Base-by-base conservation (phyloP, 106 monocot genomes). In the Phalaenopsis aphrodite region DNA sequence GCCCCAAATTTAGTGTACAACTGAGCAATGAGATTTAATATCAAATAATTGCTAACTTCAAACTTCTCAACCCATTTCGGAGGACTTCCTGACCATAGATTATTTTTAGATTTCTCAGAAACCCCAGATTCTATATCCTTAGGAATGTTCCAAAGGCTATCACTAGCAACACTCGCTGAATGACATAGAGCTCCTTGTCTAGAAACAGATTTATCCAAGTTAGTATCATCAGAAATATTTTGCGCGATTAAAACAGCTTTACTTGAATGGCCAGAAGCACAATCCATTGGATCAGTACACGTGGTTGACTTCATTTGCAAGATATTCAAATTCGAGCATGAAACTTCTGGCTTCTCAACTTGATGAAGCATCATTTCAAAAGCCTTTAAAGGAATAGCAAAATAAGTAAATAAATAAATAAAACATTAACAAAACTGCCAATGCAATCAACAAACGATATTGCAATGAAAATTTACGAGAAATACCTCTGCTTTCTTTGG, bases 51-150 rank as follows among this genome's bases (percentile, higher is more conserved):
- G 56, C 87, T 87, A 76, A 37, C 39, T 83, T 68, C 79, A 73
- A 99, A 92, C 69, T 85, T 84, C 17, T 85, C 85, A 56, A 91
- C 84, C 94, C 90, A 99, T 42, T 83, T 87, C 75, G 89, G 89
- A 82, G 92, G 88, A 75, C 83, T 82, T 78, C 94, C 94, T 52
- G 64, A 82, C 87, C 88, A 92, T 6, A 94, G 81, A 84, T 74
- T 56, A 12, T 42, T 72, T 42, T 81, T 85, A 42, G 84, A 78
- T 75, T 55, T 61, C 47, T 77, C 78, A 74, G 42, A 8, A 68
- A 41, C 48, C 48, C 55, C 16, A 41, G 21, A 30, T 81, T 36
- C 55, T 2, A 45, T 49, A 48, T 21, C 42, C 9, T 15, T 11
- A 75, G 58, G 48, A 15, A 38, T 12, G 64, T 55, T n/a, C 49